Conservation (phyloP, 352 stramenopile species). For the Phytophthora foliorum region DNA sequence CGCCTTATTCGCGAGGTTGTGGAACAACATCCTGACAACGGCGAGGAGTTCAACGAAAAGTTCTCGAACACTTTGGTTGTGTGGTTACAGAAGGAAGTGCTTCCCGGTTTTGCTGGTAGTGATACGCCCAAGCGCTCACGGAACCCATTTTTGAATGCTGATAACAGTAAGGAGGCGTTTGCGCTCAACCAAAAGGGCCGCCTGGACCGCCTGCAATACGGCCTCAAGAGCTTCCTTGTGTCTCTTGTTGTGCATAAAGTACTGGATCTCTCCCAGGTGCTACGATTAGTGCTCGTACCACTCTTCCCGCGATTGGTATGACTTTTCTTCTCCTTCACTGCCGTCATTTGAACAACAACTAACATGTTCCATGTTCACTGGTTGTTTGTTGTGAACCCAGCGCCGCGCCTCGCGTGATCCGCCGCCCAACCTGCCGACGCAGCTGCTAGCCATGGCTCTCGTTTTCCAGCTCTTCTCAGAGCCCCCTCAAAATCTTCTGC, state of each 20-base stretch:
- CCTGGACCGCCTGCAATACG: slow-evolving; percentile 87
- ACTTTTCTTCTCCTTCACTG: not conserved
- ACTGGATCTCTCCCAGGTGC: slow-evolving; percentile 84
- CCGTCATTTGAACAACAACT: not conserved
- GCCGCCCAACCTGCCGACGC: slow-evolving; percentile 78
- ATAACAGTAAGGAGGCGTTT: slow-evolving; percentile 88
- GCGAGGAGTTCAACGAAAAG: slow-evolving; percentile 88
- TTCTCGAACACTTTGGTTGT: slow-evolving; percentile 87
- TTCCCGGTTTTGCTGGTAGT: slow-evolving; percentile 81
- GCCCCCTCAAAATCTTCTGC: slow-evolving; percentile 78
- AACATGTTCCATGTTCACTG: slow-evolving; percentile 1
- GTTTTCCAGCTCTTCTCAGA: slow-evolving; percentile 90
- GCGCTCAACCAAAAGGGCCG: slow-evolving; percentile 85
- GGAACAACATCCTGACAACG: slow-evolving; percentile 84
- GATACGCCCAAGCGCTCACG: slow-evolving; percentile 81
- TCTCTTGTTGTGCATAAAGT: slow-evolving; percentile 88
- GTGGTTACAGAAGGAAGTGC: slow-evolving; percentile 89
- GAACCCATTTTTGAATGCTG: slow-evolving; percentile 86
- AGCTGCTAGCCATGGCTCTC: slow-evolving; percentile 86
- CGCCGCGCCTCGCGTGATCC: slow-evolving; percentile 76
- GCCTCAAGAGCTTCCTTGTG: slow-evolving; percentile 87
- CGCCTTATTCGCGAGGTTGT: slow-evolving; percentile 86
- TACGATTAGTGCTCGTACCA: slow-evolving; percentile 85
- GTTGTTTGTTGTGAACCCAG: slow-evolving; percentile 36
- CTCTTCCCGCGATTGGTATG: slow-evolving; percentile 81